A percentile compares a stretch with the other conserved stretches of the same genome.
phyloP scores from a whole-genome alignment of 2,329 filamentous ascomycete genomes.

The Periconia sp. region DNA sequence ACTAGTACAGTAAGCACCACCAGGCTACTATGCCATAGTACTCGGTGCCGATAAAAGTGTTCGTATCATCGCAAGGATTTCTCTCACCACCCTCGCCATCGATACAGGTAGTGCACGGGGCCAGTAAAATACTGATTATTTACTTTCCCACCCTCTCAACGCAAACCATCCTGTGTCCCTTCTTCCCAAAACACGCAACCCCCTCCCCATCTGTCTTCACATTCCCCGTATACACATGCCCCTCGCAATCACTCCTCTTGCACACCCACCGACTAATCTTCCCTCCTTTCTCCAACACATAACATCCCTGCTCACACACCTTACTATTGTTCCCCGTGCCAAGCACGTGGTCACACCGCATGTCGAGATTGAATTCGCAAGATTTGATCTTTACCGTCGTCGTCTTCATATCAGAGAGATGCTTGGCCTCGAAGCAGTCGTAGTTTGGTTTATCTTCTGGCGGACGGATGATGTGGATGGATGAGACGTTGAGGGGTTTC shows the following conservation, averaged over 20 bases:
- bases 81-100: no score
- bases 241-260: constrained; percentile 22
- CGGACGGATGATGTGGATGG: constrained; percentile 9
- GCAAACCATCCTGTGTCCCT: constrained; percentile 28
- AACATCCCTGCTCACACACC: constrained; percentile 24
- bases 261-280: constrained; percentile 16
- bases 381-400: constrained; percentile 13
- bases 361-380: constrained; percentile 12
- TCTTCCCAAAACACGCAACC: constrained; percentile 30
- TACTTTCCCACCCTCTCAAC: constrained; percentile 2
- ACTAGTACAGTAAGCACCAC: no score
- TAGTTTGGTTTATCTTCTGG: constrained; percentile 13
- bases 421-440: constrained; percentile 12
- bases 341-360: constrained; percentile 27
- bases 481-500: constrained; percentile 5
- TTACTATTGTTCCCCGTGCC: not conserved
- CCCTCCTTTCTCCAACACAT: constrained; percentile 31
- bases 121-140: no score
- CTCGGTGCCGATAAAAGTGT: no score
- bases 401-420: constrained; percentile 17
- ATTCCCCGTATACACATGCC: constrained; percentile 25
- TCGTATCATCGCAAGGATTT: no score
- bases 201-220: constrained; percentile 15
- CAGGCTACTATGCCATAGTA: no score
- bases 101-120: no score